Base-by-base conservation (phyloP, 192 early-diverging fungal species). In the Oehlia diaphana region DNA sequence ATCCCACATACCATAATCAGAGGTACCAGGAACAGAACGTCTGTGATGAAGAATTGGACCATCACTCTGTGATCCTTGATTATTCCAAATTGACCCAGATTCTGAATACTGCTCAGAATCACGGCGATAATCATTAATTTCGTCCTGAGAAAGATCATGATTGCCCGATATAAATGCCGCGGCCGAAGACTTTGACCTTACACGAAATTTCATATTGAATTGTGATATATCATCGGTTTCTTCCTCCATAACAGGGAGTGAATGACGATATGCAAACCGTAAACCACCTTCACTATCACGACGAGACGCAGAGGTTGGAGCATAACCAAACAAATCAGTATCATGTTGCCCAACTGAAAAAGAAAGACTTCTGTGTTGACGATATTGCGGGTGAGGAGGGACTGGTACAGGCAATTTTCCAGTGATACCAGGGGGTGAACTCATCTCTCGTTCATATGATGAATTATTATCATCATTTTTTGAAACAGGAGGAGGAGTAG, bases 171-270 rank as follows among this genome's bases (percentile, higher is more conserved):
- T 68, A 9, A 92, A 92, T 63, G 92, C 90, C 3, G 89, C 91
- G 13, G 90, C 90, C 7, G 91, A 90, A 4, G 90, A 92, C 80
- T 93, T 91, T 23, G 90, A 92, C 33, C 91, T 77, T 12, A 84
- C 81, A 47, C 91, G 84, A 19, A 83, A 86, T 76, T 86, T 62
- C 86, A 63, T 31, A 80, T 64, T 28, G 53, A 61, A 65, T 76
- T 82, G 72, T 78, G 82, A 76, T 31, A 82, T 83, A 8, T 86
- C 85, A 74, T 88, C 88, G 26, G 82, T 76, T 63, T 90, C 88
- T 63, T 90, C 86, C 21, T 90, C 84, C 86, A 85, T 92, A 49
- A 81, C 79, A 7, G 86, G 83, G 19, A 87, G 72, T 33, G 84
- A 83, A 16, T 70, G 79, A 65, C 85, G 74, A 80, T 88, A 82